A percentile compares a stretch with the other conserved stretches of the same genome.
Conservation (phyloP, 441 rosid genomes). For the Pelargonium myrrhifolium region DNA sequence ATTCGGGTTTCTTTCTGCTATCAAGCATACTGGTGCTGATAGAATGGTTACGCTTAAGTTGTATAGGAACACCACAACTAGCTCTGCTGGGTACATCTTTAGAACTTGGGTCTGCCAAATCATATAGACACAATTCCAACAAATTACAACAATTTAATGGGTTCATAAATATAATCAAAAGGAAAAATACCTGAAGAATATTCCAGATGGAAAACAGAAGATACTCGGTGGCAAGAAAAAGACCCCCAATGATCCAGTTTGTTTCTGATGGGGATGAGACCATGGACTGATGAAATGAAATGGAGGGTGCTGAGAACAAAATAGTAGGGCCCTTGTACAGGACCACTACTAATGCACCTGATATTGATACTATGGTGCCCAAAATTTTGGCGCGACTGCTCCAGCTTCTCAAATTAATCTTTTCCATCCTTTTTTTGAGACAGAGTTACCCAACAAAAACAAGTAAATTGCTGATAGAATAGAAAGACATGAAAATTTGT, state of each 20-base stretch:
- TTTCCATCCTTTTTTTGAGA: constrained; percentile 46
- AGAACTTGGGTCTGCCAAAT: constrained; percentile 45
- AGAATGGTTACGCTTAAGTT: background rate
- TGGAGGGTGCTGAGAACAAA: constrained; percentile 7
- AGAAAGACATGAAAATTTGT: too few species aligned
- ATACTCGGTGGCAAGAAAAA: constrained; percentile 49
- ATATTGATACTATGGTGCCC: constrained; percentile 24
- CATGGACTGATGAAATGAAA: background rate
- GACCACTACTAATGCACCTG: constrained; percentile 46
- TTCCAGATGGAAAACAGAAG: constrained; percentile 57
- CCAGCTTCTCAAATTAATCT: constrained; percentile 33
- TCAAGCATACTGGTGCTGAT: background rate
- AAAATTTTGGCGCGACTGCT: constrained; percentile 36
- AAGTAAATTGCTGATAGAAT: too few species aligned
- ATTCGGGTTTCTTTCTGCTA: background rate
- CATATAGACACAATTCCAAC: background rate
- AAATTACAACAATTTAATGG: background rate
- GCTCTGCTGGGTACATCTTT: constrained; percentile 15
- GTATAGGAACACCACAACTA: background rate
- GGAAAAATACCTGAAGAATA: constrained; percentile 51
- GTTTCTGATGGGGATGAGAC: constrained; percentile 1
- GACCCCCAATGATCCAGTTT: constrained; percentile 54
- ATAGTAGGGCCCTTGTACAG: constrained; percentile 22
- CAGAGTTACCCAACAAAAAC: too few species aligned
- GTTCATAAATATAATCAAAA: background rate